Base-by-base conservation (phyloP, 2,329 filamentous ascomycete genomes). In the Aspergillus sp. region DNA sequence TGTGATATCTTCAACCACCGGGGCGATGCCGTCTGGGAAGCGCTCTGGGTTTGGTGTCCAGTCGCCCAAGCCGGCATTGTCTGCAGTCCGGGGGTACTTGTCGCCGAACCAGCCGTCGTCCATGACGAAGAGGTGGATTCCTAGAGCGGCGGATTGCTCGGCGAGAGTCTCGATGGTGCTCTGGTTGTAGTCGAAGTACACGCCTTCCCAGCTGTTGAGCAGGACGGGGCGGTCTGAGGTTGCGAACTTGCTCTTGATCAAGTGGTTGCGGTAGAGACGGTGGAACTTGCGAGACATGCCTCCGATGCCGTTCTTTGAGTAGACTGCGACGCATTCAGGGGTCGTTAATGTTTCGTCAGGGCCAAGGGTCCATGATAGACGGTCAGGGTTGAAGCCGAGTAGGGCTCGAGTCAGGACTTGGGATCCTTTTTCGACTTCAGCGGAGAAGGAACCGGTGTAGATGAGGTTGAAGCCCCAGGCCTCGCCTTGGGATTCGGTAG, bases 81-180 rank as follows among this genome's bases (percentile, higher is more conserved):
- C 86, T 35, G 81, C 79, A 21, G 81, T 66, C 0, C 86, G 84
- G 1, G 86, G 85, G 58, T 86, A 82, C 37, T 87, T 75, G n/a
- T 78, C 74, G 14, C 86, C 86, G 48, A 89, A 89, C 86, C 86
- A 89, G 3, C 86, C 86, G 57, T 89, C 86, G 44, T 89, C 86
- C 47, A 86, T 80, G 0, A 88, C 86, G 45, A 89, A 85, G 0
- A 89, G 78, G 61, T 82, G 81, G n/a, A 84, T 79, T 1, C 86
- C 86, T 1, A 88, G 75, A 2, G 79, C 77, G 0, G 85, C 84
- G 0, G 85, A 79, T 27, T 55, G 39, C 24, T 50, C 24, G 8
- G 56, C 56, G 4, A 58, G 27, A 5, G 31, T 52, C 23, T 58
- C 44, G 37, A 88, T 79, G 0, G 78, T 82, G 14, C 75, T 80